Evolutionary conservation across 768 basidiomycete genomes (phyloP), one percentile per base, ranked within the genome.

Genomic region (Lepiota brunneoincarnata): DNA sequence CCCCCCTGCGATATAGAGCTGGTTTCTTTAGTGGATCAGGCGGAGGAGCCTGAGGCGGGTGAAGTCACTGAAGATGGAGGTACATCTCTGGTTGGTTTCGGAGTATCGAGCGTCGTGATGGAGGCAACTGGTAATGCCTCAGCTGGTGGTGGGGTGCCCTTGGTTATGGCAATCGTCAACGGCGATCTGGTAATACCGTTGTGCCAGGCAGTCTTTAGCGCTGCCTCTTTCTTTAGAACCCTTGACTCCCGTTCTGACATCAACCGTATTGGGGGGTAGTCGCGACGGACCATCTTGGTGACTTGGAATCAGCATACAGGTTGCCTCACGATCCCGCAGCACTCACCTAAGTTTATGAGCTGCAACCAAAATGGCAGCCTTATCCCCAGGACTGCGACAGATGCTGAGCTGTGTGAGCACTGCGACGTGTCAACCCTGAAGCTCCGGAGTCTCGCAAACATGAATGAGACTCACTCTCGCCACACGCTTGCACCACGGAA

Each of bases 321-420:
- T 49, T 38, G 12, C 34, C 37, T 40, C 11, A 35, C 45, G 14
- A 35, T 11, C 5, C 17, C 6, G 17, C 2, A 26, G 4, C 10
- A 65, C 85, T 62, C 56, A 93, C 92, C 91, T 55, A 95, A 89
- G 72, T 62, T 90, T 90, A 66, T 98, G 95, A 0, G 89, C 89
- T 5, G 80, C 76, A 15, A 99, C 89, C 17, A 99, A 74, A 7
- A 93, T 73, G 2, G 82, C 79, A 2, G 88, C 83, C 66, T 98
- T 98, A 54, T 89, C 87, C 1, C 75, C 78, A 0, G 97, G 93
- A 6, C 83, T 80, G 35, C 66, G 65, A 54, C 72, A 73, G 6
- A 63, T 55, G 55, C 79, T 72, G 36, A 82, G 54, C 35, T 71
- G 70, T 6, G 69, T 69, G 31, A 78, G 60, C 58, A 66, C 74